These are phyloP conservation scores for Sugiyamaella smithiae DNA, from an alignment of 805 yeast genomes.

Conservation along the genomic window DNA sequence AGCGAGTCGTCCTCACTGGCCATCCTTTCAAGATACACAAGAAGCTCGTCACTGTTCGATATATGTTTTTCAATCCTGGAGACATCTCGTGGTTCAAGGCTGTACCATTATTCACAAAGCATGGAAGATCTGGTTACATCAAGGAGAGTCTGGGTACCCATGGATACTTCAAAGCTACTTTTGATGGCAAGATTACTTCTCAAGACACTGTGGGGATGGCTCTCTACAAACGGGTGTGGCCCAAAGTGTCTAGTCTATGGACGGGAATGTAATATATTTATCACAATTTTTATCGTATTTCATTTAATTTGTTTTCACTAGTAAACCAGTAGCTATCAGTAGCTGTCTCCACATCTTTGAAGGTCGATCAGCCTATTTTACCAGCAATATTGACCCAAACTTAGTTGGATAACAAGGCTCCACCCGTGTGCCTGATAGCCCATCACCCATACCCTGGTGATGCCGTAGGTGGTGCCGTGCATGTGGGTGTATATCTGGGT, in stretches of 20 bases:
- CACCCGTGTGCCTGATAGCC: too few relatives aligned
- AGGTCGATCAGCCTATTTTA: too few relatives aligned
- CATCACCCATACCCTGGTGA: conserved; percentile 1
- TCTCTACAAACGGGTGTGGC: conserved; percentile 92
- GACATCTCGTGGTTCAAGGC: conserved; percentile 89
- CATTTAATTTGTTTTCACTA: too few relatives aligned
- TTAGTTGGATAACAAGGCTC: too few relatives aligned
- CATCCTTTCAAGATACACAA: conserved; percentile 95
- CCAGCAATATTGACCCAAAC: too few relatives aligned
- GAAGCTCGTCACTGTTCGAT: conserved; percentile 84
- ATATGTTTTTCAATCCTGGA: conserved; percentile 92
- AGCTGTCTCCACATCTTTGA: too few relatives aligned
- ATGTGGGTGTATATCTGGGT: not conserved
- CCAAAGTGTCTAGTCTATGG: conserved; percentile 38
- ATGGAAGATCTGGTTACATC: conserved; percentile 91
- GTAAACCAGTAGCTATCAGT: too few relatives aligned
- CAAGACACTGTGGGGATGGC: conserved; percentile 96
- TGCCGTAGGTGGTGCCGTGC: conserved; percentile 5
- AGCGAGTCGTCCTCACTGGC: conserved; percentile 87
- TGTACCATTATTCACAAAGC: conserved; percentile 86
- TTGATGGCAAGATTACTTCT: conserved; percentile 84
- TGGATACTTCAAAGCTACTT: conserved; percentile 94
- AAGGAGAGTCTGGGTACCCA: conserved; percentile 97
- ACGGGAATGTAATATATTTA: conserved; percentile 8
- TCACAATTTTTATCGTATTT: too few relatives aligned